Percentiles rank a stretch among this genome's conserved stretches.
phyloP scores from a whole-genome alignment of 805 yeast genomes.

The Starmera amethionina region DNA sequence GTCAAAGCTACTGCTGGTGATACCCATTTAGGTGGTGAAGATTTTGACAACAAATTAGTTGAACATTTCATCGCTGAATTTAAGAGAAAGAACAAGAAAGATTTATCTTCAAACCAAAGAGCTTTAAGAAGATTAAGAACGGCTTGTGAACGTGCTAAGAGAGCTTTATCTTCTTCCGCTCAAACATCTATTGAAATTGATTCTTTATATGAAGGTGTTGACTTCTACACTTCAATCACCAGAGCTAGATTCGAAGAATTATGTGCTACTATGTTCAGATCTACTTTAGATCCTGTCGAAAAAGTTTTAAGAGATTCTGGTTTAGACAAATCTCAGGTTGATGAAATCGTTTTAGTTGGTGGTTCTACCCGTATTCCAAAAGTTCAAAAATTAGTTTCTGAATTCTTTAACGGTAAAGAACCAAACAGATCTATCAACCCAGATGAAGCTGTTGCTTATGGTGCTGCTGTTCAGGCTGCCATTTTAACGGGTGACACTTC shows the following conservation, averaged over 20 bases:
- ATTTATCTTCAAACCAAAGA: conserved; percentile 84
- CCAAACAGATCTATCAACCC: conserved; percentile 96
- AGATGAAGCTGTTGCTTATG: conserved; percentile 98
- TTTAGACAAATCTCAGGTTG: conserved; percentile 79
- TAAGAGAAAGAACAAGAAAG: conserved; percentile 97
- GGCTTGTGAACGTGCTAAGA: conserved; percentile 97
- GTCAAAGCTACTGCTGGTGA: conserved; percentile 72
- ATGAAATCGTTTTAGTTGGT: conserved; percentile 93
- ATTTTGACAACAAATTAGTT: conserved; percentile 90
- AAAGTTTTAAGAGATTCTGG: conserved; percentile 86
- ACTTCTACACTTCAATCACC: conserved; percentile 91
- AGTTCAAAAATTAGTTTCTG: conserved; percentile 90
- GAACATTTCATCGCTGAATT: conserved; percentile 88
- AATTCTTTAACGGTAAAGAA: conserved; percentile 95
- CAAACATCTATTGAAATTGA: conserved; percentile 94
- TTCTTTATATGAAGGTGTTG: conserved; percentile 89
- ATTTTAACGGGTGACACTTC: conserved; percentile 94
- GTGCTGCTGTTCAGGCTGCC: conserved; percentile 99
- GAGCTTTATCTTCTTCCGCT: conserved; percentile 92
- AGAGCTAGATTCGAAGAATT: conserved; percentile 97
- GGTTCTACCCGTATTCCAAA: conserved; percentile 98
- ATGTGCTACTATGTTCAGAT: conserved; percentile 89
- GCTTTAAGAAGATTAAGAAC: conserved; percentile 97
- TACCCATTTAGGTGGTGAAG: conserved; percentile 49
- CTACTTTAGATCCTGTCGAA: conserved; percentile 91